Percentiles rank a stretch among this genome's conserved stretches.
phyloP scores from a whole-genome alignment of 768 basidiomycete species.

The Cubamyces lactineus region DNA sequence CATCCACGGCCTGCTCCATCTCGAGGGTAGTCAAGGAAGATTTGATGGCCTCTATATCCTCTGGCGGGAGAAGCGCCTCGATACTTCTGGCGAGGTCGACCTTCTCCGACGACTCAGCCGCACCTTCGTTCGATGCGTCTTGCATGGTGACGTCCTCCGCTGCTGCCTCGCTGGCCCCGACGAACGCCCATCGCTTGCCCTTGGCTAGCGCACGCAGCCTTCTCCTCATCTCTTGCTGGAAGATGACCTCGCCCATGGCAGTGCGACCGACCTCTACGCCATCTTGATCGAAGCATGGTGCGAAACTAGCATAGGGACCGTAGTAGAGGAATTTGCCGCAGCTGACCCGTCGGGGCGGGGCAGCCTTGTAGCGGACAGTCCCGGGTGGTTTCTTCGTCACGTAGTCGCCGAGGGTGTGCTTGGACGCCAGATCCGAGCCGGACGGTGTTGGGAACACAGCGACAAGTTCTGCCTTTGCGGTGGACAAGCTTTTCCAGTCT shows the following conservation, averaged over 20 bases:
- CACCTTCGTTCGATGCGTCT: slow-evolving; percentile 13
- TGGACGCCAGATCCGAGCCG: slow-evolving; percentile 32
- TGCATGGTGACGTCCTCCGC: slow-evolving; percentile 26
- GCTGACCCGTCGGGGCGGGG: slow-evolving; percentile 56
- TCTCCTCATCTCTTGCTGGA: slow-evolving; percentile 49
- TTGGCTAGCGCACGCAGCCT: slow-evolving; percentile 33
- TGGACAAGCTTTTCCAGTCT: slow-evolving; percentile 53
- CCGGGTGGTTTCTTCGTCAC: slow-evolving; percentile 46
- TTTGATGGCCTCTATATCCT: slow-evolving; percentile 61
- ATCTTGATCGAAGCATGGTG: slow-evolving; percentile 78
- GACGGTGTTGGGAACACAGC: slow-evolving; percentile 70
- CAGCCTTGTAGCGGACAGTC: slow-evolving; percentile 41
- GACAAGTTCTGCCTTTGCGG: slow-evolving; percentile 76
- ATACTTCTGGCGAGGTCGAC: slow-evolving; percentile 47
- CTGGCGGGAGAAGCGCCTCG: slow-evolving; percentile 57
- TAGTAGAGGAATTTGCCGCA: slow-evolving; percentile 79
- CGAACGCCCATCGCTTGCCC: slow-evolving; percentile 33
- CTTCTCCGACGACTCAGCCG: slow-evolving; percentile 20
- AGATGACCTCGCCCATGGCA: slow-evolving; percentile 62
- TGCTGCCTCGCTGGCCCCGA: neutral
- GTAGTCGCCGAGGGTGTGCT: slow-evolving; percentile 62
- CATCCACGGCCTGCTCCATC: slow-evolving; percentile 69
- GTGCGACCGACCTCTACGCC: slow-evolving; percentile 69
- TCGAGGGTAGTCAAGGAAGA: slow-evolving; percentile 61
- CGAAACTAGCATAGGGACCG: slow-evolving; percentile 74